A percentile compares a stretch with the other conserved stretches of the same genome.
These are phyloP conservation scores for Saxophila tyrrhenica DNA, from an alignment of 495 filamentous ascomycete genomes.

Conservation along the genomic window DNA sequence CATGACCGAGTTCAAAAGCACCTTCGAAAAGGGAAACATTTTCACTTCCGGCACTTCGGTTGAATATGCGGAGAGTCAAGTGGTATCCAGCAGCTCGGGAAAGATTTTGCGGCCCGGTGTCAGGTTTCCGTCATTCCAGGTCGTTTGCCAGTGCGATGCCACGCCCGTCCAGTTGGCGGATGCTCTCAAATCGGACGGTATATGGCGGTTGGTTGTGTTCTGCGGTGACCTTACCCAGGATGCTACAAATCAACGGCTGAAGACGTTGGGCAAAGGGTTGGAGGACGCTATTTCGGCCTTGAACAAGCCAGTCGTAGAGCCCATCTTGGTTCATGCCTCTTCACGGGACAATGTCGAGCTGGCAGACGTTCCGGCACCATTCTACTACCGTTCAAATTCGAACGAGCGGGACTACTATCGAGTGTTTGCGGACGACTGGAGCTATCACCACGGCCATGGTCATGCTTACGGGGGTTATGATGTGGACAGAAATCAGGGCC, in stretches of 20 bases:
- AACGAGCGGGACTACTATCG: slow-evolving; percentile 45
- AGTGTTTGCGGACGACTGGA: slow-evolving; percentile 55
- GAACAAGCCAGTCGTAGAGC: neutral
- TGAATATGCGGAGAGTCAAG: neutral
- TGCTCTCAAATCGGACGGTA: neutral
- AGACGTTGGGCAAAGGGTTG: neutral
- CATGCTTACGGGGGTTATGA: slow-evolving; percentile 53
- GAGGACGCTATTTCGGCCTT: neutral
- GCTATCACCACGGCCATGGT: slow-evolving; percentile 53
- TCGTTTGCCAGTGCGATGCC: neutral
- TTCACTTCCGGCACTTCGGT: neutral
- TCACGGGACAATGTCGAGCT: neutral
- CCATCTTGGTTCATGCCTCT: neutral
- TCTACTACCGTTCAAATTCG: neutral
- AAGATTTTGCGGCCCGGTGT: neutral
- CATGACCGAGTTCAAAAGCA: neutral
- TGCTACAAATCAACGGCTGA: neutral
- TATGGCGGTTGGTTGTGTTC: neutral
- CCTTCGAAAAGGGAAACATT: neutral
- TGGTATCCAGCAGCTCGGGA: neutral
- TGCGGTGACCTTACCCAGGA: neutral
- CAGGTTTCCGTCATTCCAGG: neutral
- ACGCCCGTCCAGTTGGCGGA: neutral
- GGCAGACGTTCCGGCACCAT: neutral
- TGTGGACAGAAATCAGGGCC: slow-evolving; percentile 40